Base-by-base conservation (phyloP, 306 rosid species). In the Purshia tridentata region DNA sequence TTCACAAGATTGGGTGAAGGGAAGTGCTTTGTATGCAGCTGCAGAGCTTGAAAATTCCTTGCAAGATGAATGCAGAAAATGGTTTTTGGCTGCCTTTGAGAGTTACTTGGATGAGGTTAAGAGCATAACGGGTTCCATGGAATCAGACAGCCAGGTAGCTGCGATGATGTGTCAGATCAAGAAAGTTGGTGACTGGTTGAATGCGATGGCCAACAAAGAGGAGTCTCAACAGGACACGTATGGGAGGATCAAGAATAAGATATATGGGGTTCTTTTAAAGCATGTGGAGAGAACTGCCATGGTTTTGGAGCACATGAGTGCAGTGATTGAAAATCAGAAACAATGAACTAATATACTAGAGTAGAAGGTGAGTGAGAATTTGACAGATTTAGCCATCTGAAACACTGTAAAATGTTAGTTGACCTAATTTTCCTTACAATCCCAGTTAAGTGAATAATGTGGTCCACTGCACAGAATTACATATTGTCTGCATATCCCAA, bases 131-230 rank as follows among this genome's bases (percentile, higher is more conserved):
- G 47, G 40, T n/a, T 48, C 61, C 7, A 53, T 65, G 58, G 81
- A 70, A 61, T 80, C 78, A n/a, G 65, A 77, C 49, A 23, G 22
- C 22, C 65, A 81, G 35, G 71, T 77, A 14, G 83, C 74, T 37
- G 81, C 74, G 60, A 81, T 67, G 54, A 81, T 84, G 85, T 69
- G 76, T 22, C 70, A 66, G 58, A 74, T 80, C 59, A 84, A 84
- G 84, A 80, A 61, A 44, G 74, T 84, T 19, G 69, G 71, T 49
- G 85, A 77, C 22, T 74, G 81, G 81, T 77, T 84, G 65, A 70
- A 80, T 58, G 62, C 49, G 70, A 60, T 66, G 70, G 55, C 63
- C 9, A 40, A 65, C n/a, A 15, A 53, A 70, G 62, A 52, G 46
- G 74, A 76, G 42, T 72, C 65, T 69, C 78, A 80, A 23, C 39